These are phyloP conservation scores for Candida sanyiensis DNA, from an alignment of 805 yeast genomes.

Conservation along the genomic window DNA sequence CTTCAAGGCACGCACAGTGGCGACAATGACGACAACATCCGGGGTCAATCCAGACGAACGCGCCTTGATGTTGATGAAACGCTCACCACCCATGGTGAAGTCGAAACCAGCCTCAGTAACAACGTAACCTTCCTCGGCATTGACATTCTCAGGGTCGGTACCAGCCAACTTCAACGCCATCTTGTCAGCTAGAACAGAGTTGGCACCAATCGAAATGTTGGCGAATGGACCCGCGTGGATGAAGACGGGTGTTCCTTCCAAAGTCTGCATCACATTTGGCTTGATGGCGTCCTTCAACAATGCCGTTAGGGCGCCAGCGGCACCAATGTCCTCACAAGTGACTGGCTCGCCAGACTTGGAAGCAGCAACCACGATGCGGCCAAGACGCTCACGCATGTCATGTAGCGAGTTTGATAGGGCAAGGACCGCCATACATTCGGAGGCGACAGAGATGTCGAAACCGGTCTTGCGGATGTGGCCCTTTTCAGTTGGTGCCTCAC, in stretches of 20 bases:
- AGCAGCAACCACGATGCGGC: slow-evolving; percentile 84
- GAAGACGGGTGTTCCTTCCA: slow-evolving; percentile 96
- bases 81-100: slow-evolving; percentile 98
- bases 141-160: slow-evolving; percentile 33
- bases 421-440: slow-evolving; percentile 80
- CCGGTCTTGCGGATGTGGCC: slow-evolving; percentile 71
- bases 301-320: slow-evolving; percentile 95
- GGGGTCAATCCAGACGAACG: slow-evolving; percentile 85
- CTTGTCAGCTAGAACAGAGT: slow-evolving; percentile 88
- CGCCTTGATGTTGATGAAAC: slow-evolving; percentile 93
- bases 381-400: slow-evolving; percentile 85
- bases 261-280: slow-evolving; percentile 94
- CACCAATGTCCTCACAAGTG: slow-evolving; percentile 91
- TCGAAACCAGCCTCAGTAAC: slow-evolving; percentile 98
- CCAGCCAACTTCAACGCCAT: slow-evolving; percentile 90
- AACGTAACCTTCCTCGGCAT: slow-evolving; percentile 68
- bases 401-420: slow-evolving; percentile 73
- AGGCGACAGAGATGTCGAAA: slow-evolving; percentile 79
- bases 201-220: slow-evolving; percentile 94
- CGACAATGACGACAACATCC: slow-evolving; percentile 88
- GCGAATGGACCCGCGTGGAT: slow-evolving; percentile 99
- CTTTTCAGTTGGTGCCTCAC: slow-evolving; percentile 77
- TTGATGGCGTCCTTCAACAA: slow-evolving; percentile 92
- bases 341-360: slow-evolving; percentile 70
- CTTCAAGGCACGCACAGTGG: slow-evolving; percentile 94